These are phyloP conservation scores for Aegilops longissima DNA, from an alignment of 176 grass and related monocot species.

Conservation along the genomic window DNA sequence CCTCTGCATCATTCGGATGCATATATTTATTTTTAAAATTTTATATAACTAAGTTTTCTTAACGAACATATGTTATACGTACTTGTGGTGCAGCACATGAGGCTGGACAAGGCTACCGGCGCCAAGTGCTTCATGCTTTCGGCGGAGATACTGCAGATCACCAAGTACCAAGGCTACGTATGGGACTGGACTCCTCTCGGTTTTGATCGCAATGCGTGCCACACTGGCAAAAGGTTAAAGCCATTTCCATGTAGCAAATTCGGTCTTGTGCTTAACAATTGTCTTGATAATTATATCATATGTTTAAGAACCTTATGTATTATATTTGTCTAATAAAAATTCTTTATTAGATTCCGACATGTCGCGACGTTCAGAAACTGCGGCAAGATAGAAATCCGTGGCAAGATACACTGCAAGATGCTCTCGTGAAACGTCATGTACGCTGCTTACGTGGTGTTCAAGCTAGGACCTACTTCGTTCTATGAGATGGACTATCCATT, in stretches of 20 bases:
- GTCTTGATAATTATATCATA: no score
- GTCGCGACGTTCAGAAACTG: slow-evolving; percentile 39
- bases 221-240: slow-evolving; percentile 22
- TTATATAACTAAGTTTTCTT: no score
- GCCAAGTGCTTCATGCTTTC: slow-evolving; percentile 67
- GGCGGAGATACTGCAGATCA: not conserved
- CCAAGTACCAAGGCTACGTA: not conserved
- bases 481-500: not conserved
- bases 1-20: no score
- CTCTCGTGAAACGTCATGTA: slow-evolving; percentile 48
- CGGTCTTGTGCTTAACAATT: no score
- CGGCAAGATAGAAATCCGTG: slow-evolving; percentile 57
- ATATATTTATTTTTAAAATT: no score
- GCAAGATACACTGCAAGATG: slow-evolving; percentile 44
- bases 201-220: not conserved
- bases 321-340: no score
- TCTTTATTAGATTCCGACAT: slow-evolving; percentile 34
- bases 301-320: no score
- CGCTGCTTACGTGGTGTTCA: slow-evolving; percentile 50
- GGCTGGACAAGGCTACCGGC: slow-evolving; percentile 47
- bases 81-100: slow-evolving; percentile 35
- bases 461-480: not conserved
- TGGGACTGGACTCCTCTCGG: slow-evolving; percentile 38
- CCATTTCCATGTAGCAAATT: no score
- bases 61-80: no score